phyloP scores from a whole-genome alignment of 352 stramenopile species.

The Phytophthora tubulina region DNA sequence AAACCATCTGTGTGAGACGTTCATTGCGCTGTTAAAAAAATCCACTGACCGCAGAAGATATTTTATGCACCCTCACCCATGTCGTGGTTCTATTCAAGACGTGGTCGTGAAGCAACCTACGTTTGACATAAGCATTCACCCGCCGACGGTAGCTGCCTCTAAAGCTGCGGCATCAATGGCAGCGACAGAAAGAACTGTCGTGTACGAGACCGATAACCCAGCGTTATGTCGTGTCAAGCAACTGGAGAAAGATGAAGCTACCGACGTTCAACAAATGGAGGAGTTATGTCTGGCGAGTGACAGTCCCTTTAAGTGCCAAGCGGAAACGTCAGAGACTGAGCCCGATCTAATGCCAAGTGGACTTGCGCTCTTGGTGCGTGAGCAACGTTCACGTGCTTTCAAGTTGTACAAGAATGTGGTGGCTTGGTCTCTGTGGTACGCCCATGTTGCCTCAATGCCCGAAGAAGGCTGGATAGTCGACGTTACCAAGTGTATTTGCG shows the following conservation, averaged over 20 bases:
- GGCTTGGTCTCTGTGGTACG: constrained; percentile 17
- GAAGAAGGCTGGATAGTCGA: constrained; percentile 19
- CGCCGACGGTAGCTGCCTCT: neutral
- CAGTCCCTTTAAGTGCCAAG: neutral
- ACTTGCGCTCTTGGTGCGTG: neutral
- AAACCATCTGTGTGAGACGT: neutral
- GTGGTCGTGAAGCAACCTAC: neutral
- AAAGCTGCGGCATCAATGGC: constrained; percentile 15
- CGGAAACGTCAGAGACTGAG: neutral
- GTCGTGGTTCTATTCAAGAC: constrained; percentile 6
- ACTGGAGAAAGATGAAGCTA: neutral
- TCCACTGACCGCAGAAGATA: neutral
- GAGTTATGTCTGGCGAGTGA: neutral
- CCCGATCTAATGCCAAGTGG: neutral
- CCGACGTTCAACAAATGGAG: neutral
- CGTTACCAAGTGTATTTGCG: constrained; percentile 11
- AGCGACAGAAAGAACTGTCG: neutral
- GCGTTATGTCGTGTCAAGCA: constrained; percentile 16
- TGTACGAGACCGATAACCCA: neutral
- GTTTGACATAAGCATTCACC: neutral
- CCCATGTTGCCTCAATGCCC: neutral
- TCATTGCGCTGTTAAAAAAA: neutral
- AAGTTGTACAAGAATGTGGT: constrained; percentile 13
- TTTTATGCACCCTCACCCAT: neutral
- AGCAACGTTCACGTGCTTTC: constrained; percentile 6